Percentiles rank a stretch among this genome's conserved stretches.
Evolutionary conservation across 495 filamentous ascomycete species (phyloP).

Genomic region (Xylona heveae): DNA sequence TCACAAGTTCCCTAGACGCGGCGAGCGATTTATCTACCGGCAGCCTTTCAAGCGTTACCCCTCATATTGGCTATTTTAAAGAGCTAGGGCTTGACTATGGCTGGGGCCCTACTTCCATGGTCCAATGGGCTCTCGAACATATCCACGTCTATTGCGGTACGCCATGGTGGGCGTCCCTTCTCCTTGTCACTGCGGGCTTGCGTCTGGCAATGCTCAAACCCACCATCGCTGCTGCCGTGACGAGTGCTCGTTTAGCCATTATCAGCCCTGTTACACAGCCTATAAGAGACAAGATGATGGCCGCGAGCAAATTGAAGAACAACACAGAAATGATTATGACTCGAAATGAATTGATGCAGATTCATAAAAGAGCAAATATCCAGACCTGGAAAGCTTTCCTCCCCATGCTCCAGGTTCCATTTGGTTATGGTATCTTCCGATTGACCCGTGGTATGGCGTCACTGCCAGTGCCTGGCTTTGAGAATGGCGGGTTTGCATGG

Average conservation of each 20-base stretch:
- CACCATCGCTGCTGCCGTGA: constrained; percentile 36
- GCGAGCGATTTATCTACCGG: constrained; percentile 19
- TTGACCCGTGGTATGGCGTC: constrained; percentile 49
- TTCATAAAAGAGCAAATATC: constrained; percentile 33
- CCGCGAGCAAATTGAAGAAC: constrained; percentile 18
- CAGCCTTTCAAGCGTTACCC: constrained; percentile 30
- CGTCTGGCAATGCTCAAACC: constrained; percentile 43
- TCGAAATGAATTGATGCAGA: constrained; percentile 21
- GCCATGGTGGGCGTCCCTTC: constrained; percentile 67
- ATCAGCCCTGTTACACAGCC: constrained; percentile 25
- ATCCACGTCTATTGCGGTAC: constrained; percentile 49
- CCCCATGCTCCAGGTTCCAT: constrained; percentile 40
- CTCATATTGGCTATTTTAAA: constrained; percentile 65
- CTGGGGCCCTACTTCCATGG: constrained; percentile 44
- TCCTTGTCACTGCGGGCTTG: constrained; percentile 36
- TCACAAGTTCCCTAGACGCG: too few species aligned
- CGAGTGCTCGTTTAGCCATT: constrained; percentile 25
- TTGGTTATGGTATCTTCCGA: constrained; percentile 64
- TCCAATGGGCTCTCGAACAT: constrained; percentile 62
- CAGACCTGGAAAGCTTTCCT: constrained; percentile 27
- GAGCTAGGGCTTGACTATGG: constrained; percentile 70
- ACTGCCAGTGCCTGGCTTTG: constrained; percentile 61
- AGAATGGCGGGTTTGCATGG: constrained; percentile 51
- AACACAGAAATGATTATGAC: constrained; percentile 17
- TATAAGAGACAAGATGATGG: constrained; percentile 28